Conservation (phyloP, 1,139 yeast genomes). For the Sugiyamaella castrensis region DNA sequence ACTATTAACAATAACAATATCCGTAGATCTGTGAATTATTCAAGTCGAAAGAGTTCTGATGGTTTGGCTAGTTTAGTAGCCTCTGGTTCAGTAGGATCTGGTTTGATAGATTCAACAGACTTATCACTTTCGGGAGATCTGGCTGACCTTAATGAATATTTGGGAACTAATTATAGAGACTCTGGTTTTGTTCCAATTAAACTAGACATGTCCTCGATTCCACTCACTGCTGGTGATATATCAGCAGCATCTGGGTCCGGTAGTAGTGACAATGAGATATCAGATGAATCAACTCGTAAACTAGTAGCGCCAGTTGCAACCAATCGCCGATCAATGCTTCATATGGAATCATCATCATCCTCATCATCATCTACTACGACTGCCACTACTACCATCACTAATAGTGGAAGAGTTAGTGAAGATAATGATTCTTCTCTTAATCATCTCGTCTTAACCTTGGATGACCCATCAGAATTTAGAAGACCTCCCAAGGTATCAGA, state of each 20-base stretch:
- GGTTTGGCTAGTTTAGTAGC: no score
- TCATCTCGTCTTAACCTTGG: not conserved
- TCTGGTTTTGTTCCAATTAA: constrained; percentile 22
- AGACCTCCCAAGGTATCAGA: no score
- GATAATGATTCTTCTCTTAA: not conserved
- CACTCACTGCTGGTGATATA: constrained; percentile 6
- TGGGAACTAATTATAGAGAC: not conserved
- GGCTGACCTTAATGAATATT: constrained; percentile 1
- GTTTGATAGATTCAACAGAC: no score
- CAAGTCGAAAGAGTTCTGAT: no score
- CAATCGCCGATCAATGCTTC: constrained; percentile 6
- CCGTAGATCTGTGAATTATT: no score
- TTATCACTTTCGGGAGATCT: no score
- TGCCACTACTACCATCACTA: not conserved
- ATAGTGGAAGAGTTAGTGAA: no score
- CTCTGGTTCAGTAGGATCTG: no score
- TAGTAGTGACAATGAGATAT: not conserved
- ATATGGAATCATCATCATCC: constrained; percentile 6
- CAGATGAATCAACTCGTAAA: not conserved
- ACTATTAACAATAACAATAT: no score
- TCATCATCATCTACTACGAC: constrained; percentile 4
- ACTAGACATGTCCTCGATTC: constrained; percentile 18
- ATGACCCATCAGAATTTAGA: not conserved
- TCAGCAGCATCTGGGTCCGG: not conserved
- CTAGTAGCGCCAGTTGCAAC: not conserved